Evolutionary conservation across 345 rosid species (phyloP).

Genomic region (Zanthoxylum bungeanum): DNA sequence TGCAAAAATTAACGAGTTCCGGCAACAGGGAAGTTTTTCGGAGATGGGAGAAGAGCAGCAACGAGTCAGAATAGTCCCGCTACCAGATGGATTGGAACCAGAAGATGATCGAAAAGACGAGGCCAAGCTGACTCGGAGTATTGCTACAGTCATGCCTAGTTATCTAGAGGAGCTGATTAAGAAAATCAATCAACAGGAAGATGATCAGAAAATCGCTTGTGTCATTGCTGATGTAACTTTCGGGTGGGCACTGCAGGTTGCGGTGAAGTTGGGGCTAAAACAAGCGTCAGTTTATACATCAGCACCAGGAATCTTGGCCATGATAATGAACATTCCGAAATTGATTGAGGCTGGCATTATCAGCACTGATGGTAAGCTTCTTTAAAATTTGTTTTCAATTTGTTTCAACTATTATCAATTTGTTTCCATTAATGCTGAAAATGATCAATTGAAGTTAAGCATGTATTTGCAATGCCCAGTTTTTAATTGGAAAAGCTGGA

Average conservation of each 20-base stretch:
- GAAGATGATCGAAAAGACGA: conserved; percentile 23
- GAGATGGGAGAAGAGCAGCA: neutral
- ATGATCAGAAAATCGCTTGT: conserved; percentile 14
- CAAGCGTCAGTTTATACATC: conserved; percentile 3
- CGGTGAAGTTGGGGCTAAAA: conserved; percentile 17
- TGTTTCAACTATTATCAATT: too few relatives aligned
- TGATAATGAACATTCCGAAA: conserved; percentile 16
- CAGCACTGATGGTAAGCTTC: conserved; percentile 13
- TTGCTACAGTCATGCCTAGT: conserved; percentile 18
- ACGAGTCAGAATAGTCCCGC: conserved; percentile 8
- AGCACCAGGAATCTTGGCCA: conserved; percentile 17
- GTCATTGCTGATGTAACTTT: conserved; percentile 18
- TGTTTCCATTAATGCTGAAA: neutral
- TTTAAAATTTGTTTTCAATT: neutral
- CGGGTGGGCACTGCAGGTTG: conserved; percentile 26
- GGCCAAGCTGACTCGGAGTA: neutral
- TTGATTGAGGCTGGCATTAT: conserved; percentile 26
- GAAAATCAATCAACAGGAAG: conserved; percentile 11
- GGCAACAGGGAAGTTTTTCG: neutral
- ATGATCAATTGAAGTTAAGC: neutral
- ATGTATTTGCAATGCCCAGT: neutral
- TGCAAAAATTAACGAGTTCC: neutral
- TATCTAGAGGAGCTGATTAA: conserved; percentile 20
- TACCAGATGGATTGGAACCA: conserved; percentile 26
- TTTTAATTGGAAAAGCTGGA: neutral